Percentiles rank a stretch among this genome's conserved stretches.
These are phyloP conservation scores for Globisporangium acanthophoron DNA, from an alignment of 352 stramenopile genomes.

Conservation along the genomic window DNA sequence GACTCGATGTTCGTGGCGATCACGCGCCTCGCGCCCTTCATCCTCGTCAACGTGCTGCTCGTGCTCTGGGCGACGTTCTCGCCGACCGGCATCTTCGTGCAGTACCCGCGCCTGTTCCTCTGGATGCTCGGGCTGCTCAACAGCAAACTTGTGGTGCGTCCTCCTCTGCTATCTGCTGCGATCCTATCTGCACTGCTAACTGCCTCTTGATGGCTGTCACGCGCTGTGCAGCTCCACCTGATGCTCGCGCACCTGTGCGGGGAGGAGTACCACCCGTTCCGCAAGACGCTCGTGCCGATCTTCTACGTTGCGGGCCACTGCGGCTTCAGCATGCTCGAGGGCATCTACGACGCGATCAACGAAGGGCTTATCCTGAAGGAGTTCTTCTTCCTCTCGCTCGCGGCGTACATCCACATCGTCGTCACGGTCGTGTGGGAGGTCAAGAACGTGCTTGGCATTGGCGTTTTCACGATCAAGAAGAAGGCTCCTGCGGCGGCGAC, in stretches of 20 bases:
- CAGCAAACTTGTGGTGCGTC: conserved; percentile 80
- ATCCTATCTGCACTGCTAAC: background rate
- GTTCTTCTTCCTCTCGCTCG: conserved; percentile 86
- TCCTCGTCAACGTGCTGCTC: conserved; percentile 66
- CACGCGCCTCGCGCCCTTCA: conserved; percentile 71
- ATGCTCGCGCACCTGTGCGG: conserved; percentile 85
- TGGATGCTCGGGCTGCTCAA: conserved; percentile 87
- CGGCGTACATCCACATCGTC: conserved; percentile 83
- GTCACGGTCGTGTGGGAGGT: conserved; percentile 86
- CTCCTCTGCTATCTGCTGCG: background rate
- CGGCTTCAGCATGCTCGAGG: conserved; percentile 77
- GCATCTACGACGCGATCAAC: conserved; percentile 79
- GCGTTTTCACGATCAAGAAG: conserved; percentile 70
- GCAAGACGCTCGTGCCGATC: conserved; percentile 87
- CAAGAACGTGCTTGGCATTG: conserved; percentile 77
- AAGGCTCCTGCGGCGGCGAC: background rate
- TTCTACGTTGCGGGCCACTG: conserved; percentile 85
- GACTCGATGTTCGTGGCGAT: conserved; percentile 77
- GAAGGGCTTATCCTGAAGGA: conserved; percentile 79
- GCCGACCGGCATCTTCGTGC: conserved; percentile 64
- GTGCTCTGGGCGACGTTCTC: conserved; percentile 67
- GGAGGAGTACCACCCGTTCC: conserved; percentile 87
- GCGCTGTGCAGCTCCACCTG: conserved; percentile 56
- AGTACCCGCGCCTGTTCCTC: conserved; percentile 76
- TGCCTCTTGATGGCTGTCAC: background rate